Evolutionary conservation across 345 rosid species (phyloP).

Genomic region (Eucalyptus lansdowneana): DNA sequence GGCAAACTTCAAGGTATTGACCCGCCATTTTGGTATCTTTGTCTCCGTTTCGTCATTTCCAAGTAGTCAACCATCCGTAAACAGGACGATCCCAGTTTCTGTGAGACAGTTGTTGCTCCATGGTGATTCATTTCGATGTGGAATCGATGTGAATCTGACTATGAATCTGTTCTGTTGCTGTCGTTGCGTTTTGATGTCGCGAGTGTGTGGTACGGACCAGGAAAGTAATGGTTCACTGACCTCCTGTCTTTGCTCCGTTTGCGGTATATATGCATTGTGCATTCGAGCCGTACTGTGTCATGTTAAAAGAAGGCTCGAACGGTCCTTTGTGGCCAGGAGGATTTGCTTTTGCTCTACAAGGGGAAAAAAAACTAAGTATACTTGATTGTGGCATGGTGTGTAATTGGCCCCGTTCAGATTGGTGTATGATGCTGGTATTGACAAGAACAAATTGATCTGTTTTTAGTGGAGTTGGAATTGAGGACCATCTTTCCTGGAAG

Average conservation of each 20-base stretch:
- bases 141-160: background rate
- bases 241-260: background rate
- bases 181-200: background rate
- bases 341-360: background rate
- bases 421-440: background rate
- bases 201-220: background rate
- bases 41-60: background rate
- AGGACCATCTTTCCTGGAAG: background rate
- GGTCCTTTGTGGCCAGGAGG: background rate
- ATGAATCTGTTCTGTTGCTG: background rate
- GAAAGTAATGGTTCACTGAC: background rate
- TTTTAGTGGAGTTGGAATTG: background rate
- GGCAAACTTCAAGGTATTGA: slow-evolving; percentile 44
- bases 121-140: background rate
- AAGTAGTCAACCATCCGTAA: background rate
- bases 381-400: background rate
- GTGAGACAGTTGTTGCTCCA: background rate
- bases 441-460: background rate
- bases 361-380: background rate
- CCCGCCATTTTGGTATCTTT: background rate
- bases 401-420: background rate
- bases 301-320: background rate
- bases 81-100: too few species aligned
- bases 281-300: background rate
- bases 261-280: background rate